Conservation (phyloP, 1,139 yeast genomes). For the Protomyces inundatus region DNA sequence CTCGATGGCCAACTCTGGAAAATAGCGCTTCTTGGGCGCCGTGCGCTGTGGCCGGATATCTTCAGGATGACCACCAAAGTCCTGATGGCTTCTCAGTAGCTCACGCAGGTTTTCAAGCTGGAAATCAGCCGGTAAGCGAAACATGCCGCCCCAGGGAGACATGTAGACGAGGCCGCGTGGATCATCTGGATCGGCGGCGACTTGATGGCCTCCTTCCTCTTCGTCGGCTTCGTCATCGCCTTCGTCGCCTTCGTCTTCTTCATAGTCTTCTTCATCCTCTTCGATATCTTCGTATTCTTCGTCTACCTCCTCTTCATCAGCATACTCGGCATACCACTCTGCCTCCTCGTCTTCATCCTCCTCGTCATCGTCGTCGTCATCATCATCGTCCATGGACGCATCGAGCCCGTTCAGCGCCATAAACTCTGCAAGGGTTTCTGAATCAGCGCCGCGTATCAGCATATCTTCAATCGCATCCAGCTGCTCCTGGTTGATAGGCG, state of each 20-base stretch:
- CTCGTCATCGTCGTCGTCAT: slow-evolving; percentile 4
- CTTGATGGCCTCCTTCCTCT: slow-evolving; percentile 7
- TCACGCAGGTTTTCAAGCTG: neutral
- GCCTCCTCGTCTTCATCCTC: neutral
- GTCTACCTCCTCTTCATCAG: neutral
- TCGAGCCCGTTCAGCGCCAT: too few relatives aligned
- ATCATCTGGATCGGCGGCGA: slow-evolving; percentile 8
- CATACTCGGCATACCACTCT: neutral
- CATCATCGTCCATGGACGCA: slow-evolving; percentile 1
- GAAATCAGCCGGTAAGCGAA: neutral
- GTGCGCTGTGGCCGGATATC: slow-evolving; percentile 3
- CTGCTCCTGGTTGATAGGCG: too few relatives aligned
- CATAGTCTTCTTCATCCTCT: neutral
- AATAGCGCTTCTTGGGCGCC: neutral
- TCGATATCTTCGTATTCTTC: slow-evolving; percentile 10
- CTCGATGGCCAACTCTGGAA: neutral
- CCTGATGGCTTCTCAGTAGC: neutral
- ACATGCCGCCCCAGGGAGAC: neutral
- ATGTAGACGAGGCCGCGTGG: neutral
- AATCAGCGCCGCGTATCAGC: too few relatives aligned
- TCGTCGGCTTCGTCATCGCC: slow-evolving; percentile 13
- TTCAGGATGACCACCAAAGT: slow-evolving; percentile 19
- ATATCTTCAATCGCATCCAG: too few relatives aligned
- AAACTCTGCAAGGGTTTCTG: too few relatives aligned
- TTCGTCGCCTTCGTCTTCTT: slow-evolving; percentile 13